Evolutionary conservation across 2,329 filamentous ascomycete species (phyloP).

Genomic region (Botryotinia narcissicola): DNA sequence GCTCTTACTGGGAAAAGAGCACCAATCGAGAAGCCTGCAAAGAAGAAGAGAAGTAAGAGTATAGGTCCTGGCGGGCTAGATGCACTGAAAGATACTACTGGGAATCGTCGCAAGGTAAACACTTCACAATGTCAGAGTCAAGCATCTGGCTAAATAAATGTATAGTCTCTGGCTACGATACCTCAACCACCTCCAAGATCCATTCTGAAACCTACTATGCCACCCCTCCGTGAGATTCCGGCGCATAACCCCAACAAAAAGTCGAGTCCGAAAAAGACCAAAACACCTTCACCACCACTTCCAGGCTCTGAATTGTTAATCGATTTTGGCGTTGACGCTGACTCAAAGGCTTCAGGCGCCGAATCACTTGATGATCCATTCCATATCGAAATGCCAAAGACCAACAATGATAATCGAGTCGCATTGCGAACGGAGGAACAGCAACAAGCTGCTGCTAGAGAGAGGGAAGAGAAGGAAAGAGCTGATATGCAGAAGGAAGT

Average conservation of each 20-base stretch:
- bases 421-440: constrained; percentile 68
- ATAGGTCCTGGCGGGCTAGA: constrained; percentile 89
- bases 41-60: constrained; percentile 89
- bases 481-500: constrained; percentile 59
- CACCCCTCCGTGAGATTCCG: constrained; percentile 64
- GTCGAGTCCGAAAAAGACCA: constrained; percentile 35
- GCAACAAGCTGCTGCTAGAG: constrained; percentile 65
- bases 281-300: constrained; percentile 26
- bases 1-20: constrained; percentile 40
- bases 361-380: constrained; percentile 49
- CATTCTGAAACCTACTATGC: constrained; percentile 78
- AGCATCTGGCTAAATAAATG: constrained; percentile 19
- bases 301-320: constrained; percentile 31
- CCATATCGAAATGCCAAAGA: constrained; percentile 42
- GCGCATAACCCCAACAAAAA: constrained; percentile 43
- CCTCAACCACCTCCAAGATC: constrained; percentile 56
- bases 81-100: constrained; percentile 69
- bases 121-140: constrained; percentile 33
- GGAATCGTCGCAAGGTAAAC: constrained; percentile 75
- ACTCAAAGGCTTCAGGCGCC: constrained; percentile 35
- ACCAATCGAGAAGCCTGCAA: constrained; percentile 35
- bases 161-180: constrained; percentile 35
- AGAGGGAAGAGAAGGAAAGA: constrained; percentile 66
- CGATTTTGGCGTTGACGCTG: constrained; percentile 32
- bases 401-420: constrained; percentile 49